These are phyloP conservation scores for Torulaspora globosa DNA, from an alignment of 1,139 yeast genomes.

Conservation along the genomic window DNA sequence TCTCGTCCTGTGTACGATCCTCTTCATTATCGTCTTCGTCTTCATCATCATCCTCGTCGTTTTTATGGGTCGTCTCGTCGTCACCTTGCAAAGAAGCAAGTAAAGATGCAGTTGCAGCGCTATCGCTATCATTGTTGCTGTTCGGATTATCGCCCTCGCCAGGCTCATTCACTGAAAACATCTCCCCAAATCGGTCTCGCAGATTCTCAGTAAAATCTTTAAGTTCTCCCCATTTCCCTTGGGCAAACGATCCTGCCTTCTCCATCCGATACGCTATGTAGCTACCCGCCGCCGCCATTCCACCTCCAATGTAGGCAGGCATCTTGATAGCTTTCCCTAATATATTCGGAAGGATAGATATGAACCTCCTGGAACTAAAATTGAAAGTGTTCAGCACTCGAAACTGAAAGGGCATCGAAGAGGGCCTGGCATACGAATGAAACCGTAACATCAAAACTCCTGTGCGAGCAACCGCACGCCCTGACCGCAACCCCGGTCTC, in stretches of 20 bases:
- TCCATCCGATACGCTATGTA: slow-evolving; percentile 88
- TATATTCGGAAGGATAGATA: slow-evolving; percentile 47
- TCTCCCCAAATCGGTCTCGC: slow-evolving; percentile 31
- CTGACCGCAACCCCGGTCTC: slow-evolving; percentile 4
- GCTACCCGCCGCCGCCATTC: slow-evolving; percentile 91
- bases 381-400: slow-evolving; percentile 17
- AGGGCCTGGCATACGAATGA: slow-evolving; percentile 24
- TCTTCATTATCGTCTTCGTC: slow-evolving; percentile 44
- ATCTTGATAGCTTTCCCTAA: slow-evolving; percentile 56
- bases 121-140: slow-evolving; percentile 35
- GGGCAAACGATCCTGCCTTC: slow-evolving; percentile 71
- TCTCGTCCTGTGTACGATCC: slow-evolving; percentile 62
- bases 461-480: slow-evolving; percentile 1
- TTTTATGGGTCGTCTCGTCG: slow-evolving; percentile 28
- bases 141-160: slow-evolving; percentile 37
- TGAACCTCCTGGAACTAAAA: slow-evolving; percentile 24
- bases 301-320: slow-evolving; percentile 84
- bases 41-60: slow-evolving; percentile 40
- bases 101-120: slow-evolving; percentile 39
- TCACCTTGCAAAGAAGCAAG: slow-evolving; percentile 39
- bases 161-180: slow-evolving; percentile 34
- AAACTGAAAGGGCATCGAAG: slow-evolving; percentile 20
- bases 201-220: slow-evolving; percentile 49
- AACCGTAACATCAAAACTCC: neutral
- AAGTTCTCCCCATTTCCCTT: slow-evolving; percentile 57